Percentiles rank a stretch among this genome's conserved stretches.
phyloP scores from a whole-genome alignment of 345 rosid genomes.

The Angophora floribunda region DNA sequence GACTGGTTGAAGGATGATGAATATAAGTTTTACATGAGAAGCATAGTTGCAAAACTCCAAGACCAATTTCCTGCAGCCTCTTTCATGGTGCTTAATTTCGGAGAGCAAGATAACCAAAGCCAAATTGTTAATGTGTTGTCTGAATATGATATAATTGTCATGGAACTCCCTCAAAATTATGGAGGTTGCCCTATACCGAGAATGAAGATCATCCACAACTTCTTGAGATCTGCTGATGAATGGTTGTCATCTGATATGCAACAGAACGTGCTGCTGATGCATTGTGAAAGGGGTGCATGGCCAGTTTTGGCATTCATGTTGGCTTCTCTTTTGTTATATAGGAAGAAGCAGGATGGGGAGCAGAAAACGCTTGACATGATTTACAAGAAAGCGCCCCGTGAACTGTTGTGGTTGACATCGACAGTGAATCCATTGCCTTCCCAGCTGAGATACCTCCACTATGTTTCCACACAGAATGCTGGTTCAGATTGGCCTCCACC shows the following conservation, averaged over 20 bases:
- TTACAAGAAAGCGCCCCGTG: constrained; percentile 74
- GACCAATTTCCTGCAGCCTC: constrained; percentile 74
- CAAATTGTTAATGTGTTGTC: constrained; percentile 48
- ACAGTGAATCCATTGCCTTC: constrained; percentile 81
- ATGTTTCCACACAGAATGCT: constrained; percentile 69
- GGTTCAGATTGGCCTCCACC: constrained; percentile 85
- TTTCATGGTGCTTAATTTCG: constrained; percentile 76
- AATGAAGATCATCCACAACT: constrained; percentile 80
- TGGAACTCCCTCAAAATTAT: constrained; percentile 92
- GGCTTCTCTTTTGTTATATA: constrained; percentile 64
- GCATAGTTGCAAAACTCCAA: constrained; percentile 58
- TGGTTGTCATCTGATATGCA: constrained; percentile 86
- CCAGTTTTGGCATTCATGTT: constrained; percentile 76
- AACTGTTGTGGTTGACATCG: constrained; percentile 62
- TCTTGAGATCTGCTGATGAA: constrained; percentile 77
- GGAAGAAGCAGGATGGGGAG: constrained; percentile 81
- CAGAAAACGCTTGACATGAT: constrained; percentile 81
- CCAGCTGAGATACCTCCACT: constrained; percentile 79
- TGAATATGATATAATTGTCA: constrained; percentile 63
- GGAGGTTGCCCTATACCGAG: constrained; percentile 75
- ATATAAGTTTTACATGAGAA: constrained; percentile 48
- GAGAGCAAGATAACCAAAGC: constrained; percentile 48
- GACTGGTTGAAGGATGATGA: constrained; percentile 38
- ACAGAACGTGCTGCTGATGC: constrained; percentile 65
- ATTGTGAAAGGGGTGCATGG: constrained; percentile 84